Base-by-base conservation (phyloP, 2,329 filamentous ascomycete species). In the Talaromyces sp. region DNA sequence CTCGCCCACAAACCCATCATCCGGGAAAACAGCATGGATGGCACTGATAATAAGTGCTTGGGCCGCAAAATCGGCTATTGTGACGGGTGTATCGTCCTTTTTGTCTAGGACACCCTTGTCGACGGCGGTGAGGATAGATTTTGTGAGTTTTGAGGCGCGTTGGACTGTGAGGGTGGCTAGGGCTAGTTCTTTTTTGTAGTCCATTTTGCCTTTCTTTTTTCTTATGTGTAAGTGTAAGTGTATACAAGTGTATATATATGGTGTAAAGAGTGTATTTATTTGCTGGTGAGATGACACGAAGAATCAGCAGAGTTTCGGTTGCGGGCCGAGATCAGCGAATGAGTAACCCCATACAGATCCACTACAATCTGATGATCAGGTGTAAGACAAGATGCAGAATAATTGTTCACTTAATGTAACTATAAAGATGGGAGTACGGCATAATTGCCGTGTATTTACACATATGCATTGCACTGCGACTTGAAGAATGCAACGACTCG, bases 41-140 rank as follows among this genome's bases (percentile, higher is more conserved):
- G 81, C 78, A 57, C 75, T 75, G 64, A 85, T 85, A 63, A 87
- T 77, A 36, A 86, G 73, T 9, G 84, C 83, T 68, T 87, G 84
- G 2, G 82, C 80, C 40, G 82, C 84, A 65, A 86, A 86, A 67
- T 87, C 84, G 60, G 83, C 84, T 37, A 84, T 79, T 1, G 84
- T 86, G 53, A 87, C 84, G 22, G 84, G 84, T 0, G 80, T 81
- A 51, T 77, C 73, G 67, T 87, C 84, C 57, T 74, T 75, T 67
- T 87, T 86, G 65, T 80, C 77, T 54, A 84, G 73, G 21, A 75
- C 77, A 57, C 75, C 75, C 63, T 81, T 80, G 61, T 77, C 74
- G n/a, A 79, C 73, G 19, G 73, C 70, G 41, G 74, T 74, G 21
- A 81, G 73, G 64, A 84, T 69, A 59, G 73, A 67, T 66, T 85